Evolutionary conservation across 768 basidiomycete genomes (phyloP), one percentile per base, ranked within the genome.

Genomic region (Mrakia frigida): DNA sequence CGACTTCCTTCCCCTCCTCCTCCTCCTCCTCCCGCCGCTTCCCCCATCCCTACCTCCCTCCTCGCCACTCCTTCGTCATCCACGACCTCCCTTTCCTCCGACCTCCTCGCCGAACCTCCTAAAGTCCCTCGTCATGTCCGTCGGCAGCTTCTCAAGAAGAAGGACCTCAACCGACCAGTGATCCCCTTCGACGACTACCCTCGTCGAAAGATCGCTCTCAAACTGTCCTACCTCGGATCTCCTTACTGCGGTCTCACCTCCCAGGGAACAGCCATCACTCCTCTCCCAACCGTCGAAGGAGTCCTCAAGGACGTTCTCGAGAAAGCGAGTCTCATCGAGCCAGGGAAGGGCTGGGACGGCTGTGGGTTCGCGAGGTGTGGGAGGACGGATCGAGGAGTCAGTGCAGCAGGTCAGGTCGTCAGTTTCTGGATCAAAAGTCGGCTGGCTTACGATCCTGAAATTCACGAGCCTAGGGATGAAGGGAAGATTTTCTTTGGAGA

Each of bases 311-410:
- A 88, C 46, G 93, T 93, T 0, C 85, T 98, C 75, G 89, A 88
- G 56, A 90, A 90, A 79, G 87, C 92, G 0, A 86, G 89, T 69
- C 85, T 99, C 61, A 88, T 98, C 16, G 92, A 96, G 81, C 86
- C 86, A 1, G 87, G 86, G 4, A 87, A 84, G 6, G 92, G 93
- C 6, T 85, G 56, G 68, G 79, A 81, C 41, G 95, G 92, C 0
- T 94, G 93, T 81, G 92, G 88, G 50, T 98, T 92, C 89, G 90
- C 92, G 81, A 87, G 88, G 79, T 98, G 97, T 83, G 96, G 97
- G 18, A 85, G 97, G 81, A 98, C 97, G 37, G 97, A 99, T 86
- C 87, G 90, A 28, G 95, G 96, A 0, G 97, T 99, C 76, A 96
- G 94, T 82, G 92, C 91, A 53, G 92, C 91, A 11, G 94, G 93